Conservation (phyloP, 192 early-diverging fungal genomes). For the Funneliformis geosporum region DNA sequence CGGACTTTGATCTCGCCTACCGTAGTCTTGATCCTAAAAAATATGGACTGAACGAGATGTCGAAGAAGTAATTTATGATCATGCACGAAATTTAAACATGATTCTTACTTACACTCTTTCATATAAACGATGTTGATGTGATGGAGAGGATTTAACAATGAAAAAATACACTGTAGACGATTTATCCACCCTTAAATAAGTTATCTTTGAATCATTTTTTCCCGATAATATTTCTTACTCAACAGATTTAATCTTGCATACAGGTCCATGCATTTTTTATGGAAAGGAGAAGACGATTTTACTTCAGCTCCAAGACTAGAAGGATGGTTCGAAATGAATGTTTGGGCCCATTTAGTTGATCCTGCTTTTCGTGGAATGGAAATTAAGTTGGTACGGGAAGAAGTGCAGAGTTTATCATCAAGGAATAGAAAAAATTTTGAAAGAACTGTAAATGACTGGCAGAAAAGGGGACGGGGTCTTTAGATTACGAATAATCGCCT, state of each 20-base stretch:
- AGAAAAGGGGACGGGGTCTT: slow-evolving; percentile 18
- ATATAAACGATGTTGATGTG: slow-evolving; percentile 16
- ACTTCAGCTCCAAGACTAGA: neutral
- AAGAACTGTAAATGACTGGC: neutral
- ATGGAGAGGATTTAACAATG: neutral
- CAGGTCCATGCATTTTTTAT: neutral
- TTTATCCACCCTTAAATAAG: slow-evolving; percentile 8
- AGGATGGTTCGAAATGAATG: slow-evolving; percentile 4
- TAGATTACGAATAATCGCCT: neutral
- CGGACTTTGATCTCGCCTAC: neutral
- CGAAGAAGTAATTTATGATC: slow-evolving; percentile 16
- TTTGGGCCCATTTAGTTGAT: slow-evolving; percentile 5
- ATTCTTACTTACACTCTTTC: slow-evolving; percentile 19
- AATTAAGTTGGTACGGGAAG: neutral
- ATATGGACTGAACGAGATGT: neutral
- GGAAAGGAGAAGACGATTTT: neutral
- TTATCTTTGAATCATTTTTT: slow-evolving; percentile 4
- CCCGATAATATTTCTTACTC: slow-evolving; percentile 9
- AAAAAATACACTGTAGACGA: slow-evolving; percentile 13
- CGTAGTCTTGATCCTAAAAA: neutral
- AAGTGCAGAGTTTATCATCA: neutral
- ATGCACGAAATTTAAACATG: slow-evolving; percentile 9
- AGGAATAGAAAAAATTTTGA: slow-evolving; percentile 3
- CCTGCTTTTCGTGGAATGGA: neutral
- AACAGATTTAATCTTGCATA: slow-evolving; percentile 9